Evolutionary conservation across 208 protist genomes (phyloP).

Genomic region (Trypanosoma rangeli): DNA sequence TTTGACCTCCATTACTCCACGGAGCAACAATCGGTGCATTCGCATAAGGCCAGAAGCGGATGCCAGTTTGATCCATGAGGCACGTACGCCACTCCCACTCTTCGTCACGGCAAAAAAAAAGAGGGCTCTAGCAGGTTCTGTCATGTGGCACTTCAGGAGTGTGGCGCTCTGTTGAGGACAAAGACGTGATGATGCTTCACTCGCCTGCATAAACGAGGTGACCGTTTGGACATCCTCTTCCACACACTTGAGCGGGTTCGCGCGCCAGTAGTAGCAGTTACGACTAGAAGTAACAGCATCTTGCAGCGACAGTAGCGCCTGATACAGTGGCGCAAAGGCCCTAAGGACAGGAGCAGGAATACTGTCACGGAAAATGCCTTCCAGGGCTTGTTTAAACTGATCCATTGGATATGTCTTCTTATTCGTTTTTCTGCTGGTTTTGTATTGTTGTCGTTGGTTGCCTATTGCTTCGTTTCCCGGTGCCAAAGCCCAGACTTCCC

Average conservation of each 20-base stretch:
- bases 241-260: constrained; percentile 83
- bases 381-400: constrained; percentile 78
- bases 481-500: not conserved
- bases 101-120: constrained; percentile 90
- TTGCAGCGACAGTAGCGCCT: constrained; percentile 81
- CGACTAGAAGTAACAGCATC: constrained; percentile 56
- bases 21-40: constrained; percentile 81
- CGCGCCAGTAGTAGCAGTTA: constrained; percentile 92
- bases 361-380: constrained; percentile 91
- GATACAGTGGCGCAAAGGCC: constrained; percentile 86
- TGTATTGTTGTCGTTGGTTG: not conserved
- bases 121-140: constrained; percentile 83
- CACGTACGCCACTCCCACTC: constrained; percentile 93
- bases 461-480: constrained; percentile 3
- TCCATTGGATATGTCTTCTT: constrained; percentile 53
- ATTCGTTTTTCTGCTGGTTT: not conserved
- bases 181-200: constrained; percentile 84
- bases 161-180: constrained; percentile 90
- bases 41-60: constrained; percentile 91
- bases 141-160: constrained; percentile 92
- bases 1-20: constrained; percentile 90
- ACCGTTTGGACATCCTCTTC: constrained; percentile 82
- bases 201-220: constrained; percentile 86
- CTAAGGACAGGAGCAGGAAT: constrained; percentile 88
- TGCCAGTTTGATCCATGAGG: constrained; percentile 89